phyloP scores from a whole-genome alignment of 371 early-diverging fungal genomes.

The Mortierella sp. region DNA sequence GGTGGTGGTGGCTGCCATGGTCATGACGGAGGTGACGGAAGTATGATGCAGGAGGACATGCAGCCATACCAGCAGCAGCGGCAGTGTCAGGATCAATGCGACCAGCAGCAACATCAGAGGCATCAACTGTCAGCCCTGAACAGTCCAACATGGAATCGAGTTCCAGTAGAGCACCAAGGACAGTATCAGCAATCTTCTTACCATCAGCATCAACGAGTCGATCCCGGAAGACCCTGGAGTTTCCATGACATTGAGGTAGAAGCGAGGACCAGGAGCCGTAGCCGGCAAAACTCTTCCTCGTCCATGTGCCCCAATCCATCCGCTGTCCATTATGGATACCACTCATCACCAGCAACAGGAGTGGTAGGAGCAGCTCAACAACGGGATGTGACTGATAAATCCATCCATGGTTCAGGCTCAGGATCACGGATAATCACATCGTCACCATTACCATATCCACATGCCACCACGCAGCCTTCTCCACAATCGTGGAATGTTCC shows the following conservation, averaged over 20 bases:
- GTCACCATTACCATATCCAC: not conserved
- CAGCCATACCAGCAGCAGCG: conserved; percentile 9
- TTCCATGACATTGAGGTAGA: conserved; percentile 46
- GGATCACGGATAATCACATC: conserved; percentile 8
- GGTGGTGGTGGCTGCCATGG: no score
- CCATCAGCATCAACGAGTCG: conserved; percentile 17
- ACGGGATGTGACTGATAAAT: conserved; percentile 1
- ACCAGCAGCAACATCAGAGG: conserved; percentile 9
- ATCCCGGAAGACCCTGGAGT: conserved; percentile 33
- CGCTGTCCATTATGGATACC: not conserved
- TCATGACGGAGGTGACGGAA: no score
- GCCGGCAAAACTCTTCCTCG: conserved; percentile 36
- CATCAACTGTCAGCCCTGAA: conserved; percentile 1
- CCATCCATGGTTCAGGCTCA: not conserved
- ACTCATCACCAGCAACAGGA: not conserved
- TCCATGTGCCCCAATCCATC: conserved; percentile 4
- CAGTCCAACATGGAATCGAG: conserved; percentile 4
- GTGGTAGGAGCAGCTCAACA: conserved; percentile 3
- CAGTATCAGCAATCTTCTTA: not conserved
- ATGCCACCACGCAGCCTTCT: not conserved
- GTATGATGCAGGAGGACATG: not conserved
- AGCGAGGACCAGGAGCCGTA: conserved; percentile 37
- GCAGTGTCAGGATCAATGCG: not conserved
- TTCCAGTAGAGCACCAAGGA: not conserved
- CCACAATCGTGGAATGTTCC: not conserved